Evolutionary conservation across 2,329 filamentous ascomycete species (phyloP), one percentile per base, ranked within the genome.

Genomic region (Verticillium albo-atrum): DNA sequence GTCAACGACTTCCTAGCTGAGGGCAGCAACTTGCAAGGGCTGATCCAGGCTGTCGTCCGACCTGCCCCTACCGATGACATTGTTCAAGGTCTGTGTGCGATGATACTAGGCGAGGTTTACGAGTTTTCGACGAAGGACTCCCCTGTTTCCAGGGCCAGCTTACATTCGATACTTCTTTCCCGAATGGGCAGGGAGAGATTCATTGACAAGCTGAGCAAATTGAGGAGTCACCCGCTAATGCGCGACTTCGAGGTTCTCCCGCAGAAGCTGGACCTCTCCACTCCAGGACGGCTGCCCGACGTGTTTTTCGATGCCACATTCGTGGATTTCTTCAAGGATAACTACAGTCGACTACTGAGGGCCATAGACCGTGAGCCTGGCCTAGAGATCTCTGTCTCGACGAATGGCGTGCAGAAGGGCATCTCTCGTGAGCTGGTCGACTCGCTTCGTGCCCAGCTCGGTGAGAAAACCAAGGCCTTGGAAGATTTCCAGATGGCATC

Each of bases 71-170:
- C 82, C 28, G 85, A 85, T 14, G 87, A 87, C 61, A 78, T 96
- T 32, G 81, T 94, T 15, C 89, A 91, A 64, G 95, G 95, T 2
- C 81, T 99, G 14, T 92, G 90, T 70, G 89, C 92, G 17, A 87
- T 92, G 70, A 77, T 99, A 0, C 81, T 98, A 1, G 95, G 94
- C 10, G 88, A 96, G 23, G 83, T 95, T 4, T 99, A 98, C 71
- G 95, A 99, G 69, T 99, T 98, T 69, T 98, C 94, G 10, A 97
- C 94, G 0, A 97, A 96, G 71, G 95, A 99, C 74, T 98, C 94
- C 0, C 92, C 95, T 0, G 89, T 99, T 56, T 85, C 94, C 6
- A 84, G 95, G 62, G 82, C 87, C 26, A 93, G 89, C 10, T 77
- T 99, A 52, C 90, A 96, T 68, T 86, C 89, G 26, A 83, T 97